Base-by-base conservation (phyloP, 75 land plant genomes). In the Sequoia sempervirens region DNA sequence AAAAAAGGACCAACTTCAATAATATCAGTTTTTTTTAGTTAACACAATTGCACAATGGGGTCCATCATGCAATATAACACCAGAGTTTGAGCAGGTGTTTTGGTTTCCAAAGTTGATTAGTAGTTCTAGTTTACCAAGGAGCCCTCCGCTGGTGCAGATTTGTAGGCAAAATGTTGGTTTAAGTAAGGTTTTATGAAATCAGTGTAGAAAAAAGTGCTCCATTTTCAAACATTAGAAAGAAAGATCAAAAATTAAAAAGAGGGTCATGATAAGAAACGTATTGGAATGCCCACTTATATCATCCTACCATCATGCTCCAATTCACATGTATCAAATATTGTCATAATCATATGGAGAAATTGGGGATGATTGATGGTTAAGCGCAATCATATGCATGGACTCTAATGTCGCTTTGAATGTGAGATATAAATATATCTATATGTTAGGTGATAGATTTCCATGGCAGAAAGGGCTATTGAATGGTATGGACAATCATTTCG, bases 251-350 rank as follows among this genome's bases (percentile, higher is more conserved):
- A 9, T 6, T 20, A n/a, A 11, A 26, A 5, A 23, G 47, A 3
- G 30, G n/a, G 43, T 26, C 80, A 78, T 78, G 12, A 78, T 78
- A 47, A 78, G 30, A 26, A 43, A 43, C 3, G 47, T 78, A 78
- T 78, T 78, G 80, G 80, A 78, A 78, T 43, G 28, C 52, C 80
- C 80, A 78, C 80, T 78, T 45, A 45, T 45, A 45, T 43, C 50
- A 43, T 78, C 80, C 80, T 2, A 78, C 28, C 80, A 41, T n/a
- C 2, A 26, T 26, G 28, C 47, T 45, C 13, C n/a, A 41, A 28
- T 26, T 23, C 80, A 78, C 3, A n/a, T 78, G 80, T 43, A 78
- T n/a, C 73, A 10, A 70, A 78, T n/a, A 10, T 41, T 23, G 15
- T 78, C 46, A 43, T 45, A 43, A 28, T 78, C 80, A 41, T 28